Conservation (phyloP, 1,139 yeast species). For the Magnusiomyces suaveolens region DNA sequence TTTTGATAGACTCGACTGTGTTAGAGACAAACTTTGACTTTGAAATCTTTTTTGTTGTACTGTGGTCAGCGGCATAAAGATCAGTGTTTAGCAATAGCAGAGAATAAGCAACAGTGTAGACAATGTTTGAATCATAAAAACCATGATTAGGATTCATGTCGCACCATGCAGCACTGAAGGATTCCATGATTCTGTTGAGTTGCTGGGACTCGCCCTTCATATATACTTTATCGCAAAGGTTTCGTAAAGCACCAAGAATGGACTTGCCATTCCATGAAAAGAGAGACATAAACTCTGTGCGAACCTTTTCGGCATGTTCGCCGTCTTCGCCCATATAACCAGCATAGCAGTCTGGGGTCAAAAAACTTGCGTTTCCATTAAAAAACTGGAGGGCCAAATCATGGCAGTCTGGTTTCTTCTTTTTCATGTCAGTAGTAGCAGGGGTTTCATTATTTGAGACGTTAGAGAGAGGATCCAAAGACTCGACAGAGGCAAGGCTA, state of each 20-base stretch:
- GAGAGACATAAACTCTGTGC: conserved; percentile 26
- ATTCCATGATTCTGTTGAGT: conserved; percentile 61
- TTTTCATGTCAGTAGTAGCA: too few species aligned
- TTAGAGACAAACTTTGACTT: conserved; percentile 25
- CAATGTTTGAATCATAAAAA: conserved; percentile 50
- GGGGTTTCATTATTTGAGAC: too few species aligned
- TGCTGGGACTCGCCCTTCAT: conserved; percentile 78
- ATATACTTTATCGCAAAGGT: conserved; percentile 54
- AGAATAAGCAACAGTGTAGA: conserved; percentile 65
- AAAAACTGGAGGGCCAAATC: conserved; percentile 21
- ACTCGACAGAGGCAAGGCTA: background rate
- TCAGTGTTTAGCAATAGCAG: conserved; percentile 54
- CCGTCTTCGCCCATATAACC: conserved; percentile 28
- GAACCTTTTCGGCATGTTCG: conserved; percentile 15
- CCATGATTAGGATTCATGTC: conserved; percentile 38
- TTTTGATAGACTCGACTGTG: conserved; percentile 23
- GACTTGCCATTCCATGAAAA: conserved; percentile 26
- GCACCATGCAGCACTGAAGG: conserved; percentile 60
- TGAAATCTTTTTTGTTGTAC: conserved; percentile 31
- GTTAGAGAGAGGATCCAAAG: conserved; percentile 29
- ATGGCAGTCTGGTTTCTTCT: background rate
- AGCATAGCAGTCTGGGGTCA: conserved; percentile 26
- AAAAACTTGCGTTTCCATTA: conserved; percentile 19
- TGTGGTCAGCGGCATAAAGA: conserved; percentile 30
- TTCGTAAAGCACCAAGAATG: conserved; percentile 44